Base-by-base conservation (phyloP, 2,329 filamentous ascomycete genomes). In the Geoglossum cookeanum region DNA sequence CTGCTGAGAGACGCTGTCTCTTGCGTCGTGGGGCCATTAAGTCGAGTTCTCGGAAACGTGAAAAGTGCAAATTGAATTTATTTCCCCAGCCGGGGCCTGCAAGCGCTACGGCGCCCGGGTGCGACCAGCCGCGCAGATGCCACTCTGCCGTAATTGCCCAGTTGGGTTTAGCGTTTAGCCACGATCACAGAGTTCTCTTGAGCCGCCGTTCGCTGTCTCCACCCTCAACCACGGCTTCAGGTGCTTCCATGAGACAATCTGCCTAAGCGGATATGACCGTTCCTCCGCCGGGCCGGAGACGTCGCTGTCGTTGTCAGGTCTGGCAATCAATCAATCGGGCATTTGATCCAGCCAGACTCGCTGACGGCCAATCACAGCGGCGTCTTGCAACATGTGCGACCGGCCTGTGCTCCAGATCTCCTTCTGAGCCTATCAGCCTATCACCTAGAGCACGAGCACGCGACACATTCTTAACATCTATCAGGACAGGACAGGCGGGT, bases 391-490 rank as follows among this genome's bases (percentile, higher is more conserved):
- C 49, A 35, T 35, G 49, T 53, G 49, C 30, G 49, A 32, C 30
- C 37, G 33, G 30, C 29, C 29, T 22, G n/a, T 35, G 30, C 30
- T 53, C 11, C 30, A 53, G 13, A 8, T 22, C 30, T 35, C 22
- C 30, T 53, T 35, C 49, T 45, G 42, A 45, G 42, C 42, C 42
- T 45, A 45, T 45, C 49, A 53, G 37, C 54, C 54, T 39, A 55
- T 55, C 54, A 55, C 13, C 22, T n/a, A 29, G 37, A 55, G 37
- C 54, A 55, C 54, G 54, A 47, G 54, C 54, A 55, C 54, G 54
- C 54, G 54, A 55, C 54, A 55, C 54, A 30, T 4, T 30, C 1
- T 5, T 11, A 42, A 9, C 22, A 8, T 30, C 49, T 9, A 9
- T 30, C 45, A 22, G 17, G 45, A 49, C 29, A 7, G 15, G 2